Base-by-base conservation (phyloP, 2,329 filamentous ascomycete species). In the Xylariaceae sp. region DNA sequence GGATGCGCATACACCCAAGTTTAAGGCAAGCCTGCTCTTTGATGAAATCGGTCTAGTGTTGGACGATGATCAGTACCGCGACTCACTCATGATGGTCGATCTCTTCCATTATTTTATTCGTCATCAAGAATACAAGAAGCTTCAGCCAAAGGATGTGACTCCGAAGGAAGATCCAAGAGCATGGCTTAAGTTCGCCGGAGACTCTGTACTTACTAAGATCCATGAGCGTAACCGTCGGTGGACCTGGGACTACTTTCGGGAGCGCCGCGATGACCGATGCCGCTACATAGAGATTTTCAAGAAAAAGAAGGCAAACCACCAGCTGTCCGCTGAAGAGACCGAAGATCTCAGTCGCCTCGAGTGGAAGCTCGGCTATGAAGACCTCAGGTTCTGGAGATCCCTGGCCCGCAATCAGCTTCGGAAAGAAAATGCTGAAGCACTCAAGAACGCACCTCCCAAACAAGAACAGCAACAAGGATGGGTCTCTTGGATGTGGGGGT, bases 31-130 rank as follows among this genome's bases (percentile, higher is more conserved):
- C 30, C 68, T 98, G 15, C 69, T 97, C 2, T 99, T 99, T 55
- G 91, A 99, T 59, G 94, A 99, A 60, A 90, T 99, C 44, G 93
- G 94, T 38, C 84, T 99, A 49, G 87, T 97, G n/a, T 76, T 99
- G 24, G 94, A 99, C 53, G 91, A 98, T 51, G 81, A 96, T 51
- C 93, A 99, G 62, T 99, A 99, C 61, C 86, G 94, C 22, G 93
- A 99, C 66, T 89, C 85, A 4, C 69, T 99, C 44, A 98, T 98
- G 93, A 87, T 99, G 72, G 87, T 97, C 2, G 93, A 99, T 61
- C 73, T 97, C 3, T 98, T 99, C 71, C 93, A 98, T 64, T 97
- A 95, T 66, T 98, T 97, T 64, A 87, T 96, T 54, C 84, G 91
- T 24, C 93, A 98, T 52, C 93, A 97, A 63, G 91, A 99, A 62